phyloP scores from a whole-genome alignment of 495 filamentous ascomycete genomes.

The Daldinia grandis region DNA sequence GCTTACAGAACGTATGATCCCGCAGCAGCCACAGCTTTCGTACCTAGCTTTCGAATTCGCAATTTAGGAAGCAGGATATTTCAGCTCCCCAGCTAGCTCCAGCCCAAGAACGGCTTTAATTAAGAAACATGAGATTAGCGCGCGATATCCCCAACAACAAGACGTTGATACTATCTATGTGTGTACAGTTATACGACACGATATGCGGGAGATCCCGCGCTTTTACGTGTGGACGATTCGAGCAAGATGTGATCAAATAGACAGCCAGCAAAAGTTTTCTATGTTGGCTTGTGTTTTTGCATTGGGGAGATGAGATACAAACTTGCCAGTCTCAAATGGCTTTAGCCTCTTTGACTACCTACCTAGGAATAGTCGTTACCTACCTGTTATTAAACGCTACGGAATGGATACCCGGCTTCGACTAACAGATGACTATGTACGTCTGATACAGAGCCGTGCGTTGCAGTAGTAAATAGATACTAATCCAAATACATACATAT shows the following conservation, averaged over 20 bases:
- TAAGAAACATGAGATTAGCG: neutral
- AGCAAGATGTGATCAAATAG: neutral
- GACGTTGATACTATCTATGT: neutral
- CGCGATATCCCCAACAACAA: neutral
- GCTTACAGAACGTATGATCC: conserved; percentile 3
- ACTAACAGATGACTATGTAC: neutral
- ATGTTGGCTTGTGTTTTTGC: neutral
- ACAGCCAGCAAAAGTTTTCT: neutral
- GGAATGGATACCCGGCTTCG: neutral
- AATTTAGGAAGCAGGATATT: too few relatives aligned
- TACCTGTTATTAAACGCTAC: neutral
- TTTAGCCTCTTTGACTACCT: neutral
- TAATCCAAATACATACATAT: neutral
- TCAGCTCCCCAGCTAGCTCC: neutral
- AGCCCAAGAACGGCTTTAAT: neutral
- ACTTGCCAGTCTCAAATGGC: neutral
- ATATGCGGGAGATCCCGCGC: neutral
- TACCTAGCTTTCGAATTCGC: neutral
- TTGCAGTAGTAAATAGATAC: neutral
- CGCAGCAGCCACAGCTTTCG: neutral
- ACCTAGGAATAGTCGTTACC: neutral
- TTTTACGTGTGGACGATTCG: neutral
- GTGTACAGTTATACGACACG: neutral
- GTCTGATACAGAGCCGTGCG: neutral
- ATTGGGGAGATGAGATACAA: neutral